Evolutionary conservation across 2,329 filamentous ascomycete species (phyloP).

Genomic region (Fusarium siculi): DNA sequence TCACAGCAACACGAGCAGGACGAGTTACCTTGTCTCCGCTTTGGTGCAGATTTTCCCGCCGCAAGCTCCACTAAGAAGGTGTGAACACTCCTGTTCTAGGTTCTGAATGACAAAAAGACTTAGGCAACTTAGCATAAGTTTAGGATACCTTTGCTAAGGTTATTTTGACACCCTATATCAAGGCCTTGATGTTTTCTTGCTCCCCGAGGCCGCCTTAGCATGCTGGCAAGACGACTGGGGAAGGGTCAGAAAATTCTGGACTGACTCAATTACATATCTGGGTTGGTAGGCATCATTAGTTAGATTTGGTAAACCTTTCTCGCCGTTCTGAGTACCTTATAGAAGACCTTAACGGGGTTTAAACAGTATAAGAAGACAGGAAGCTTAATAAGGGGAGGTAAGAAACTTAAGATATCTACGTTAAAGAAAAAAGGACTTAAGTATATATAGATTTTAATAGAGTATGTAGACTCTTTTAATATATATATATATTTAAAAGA

Average conservation of each 20-base stretch:
- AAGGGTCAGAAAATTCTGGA: background rate
- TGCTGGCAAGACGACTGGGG: background rate
- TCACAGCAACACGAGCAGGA: slow-evolving; percentile 51
- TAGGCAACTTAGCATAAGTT: background rate
- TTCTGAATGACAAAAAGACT: background rate
- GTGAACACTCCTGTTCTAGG: background rate
- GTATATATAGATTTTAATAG: background rate
- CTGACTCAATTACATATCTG: background rate
- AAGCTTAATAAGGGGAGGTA: background rate
- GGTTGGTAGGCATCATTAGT: background rate
- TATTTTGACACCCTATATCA: background rate
- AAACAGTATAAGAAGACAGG: background rate
- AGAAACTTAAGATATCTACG: background rate
- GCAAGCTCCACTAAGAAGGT: slow-evolving; percentile 21
- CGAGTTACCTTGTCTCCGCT: slow-evolving; percentile 32
- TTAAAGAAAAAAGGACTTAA: background rate
- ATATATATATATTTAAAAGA: background rate
- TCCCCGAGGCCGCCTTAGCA: background rate
- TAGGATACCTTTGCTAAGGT: background rate
- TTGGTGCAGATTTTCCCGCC: slow-evolving; percentile 37
- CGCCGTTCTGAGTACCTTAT: background rate
- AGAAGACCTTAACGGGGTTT: background rate
- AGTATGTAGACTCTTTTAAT: background rate
- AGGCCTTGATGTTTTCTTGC: background rate
- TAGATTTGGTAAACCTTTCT: background rate